phyloP scores from a whole-genome alignment of 2,329 filamentous ascomycete species.

The Hypomyces rosellus region DNA sequence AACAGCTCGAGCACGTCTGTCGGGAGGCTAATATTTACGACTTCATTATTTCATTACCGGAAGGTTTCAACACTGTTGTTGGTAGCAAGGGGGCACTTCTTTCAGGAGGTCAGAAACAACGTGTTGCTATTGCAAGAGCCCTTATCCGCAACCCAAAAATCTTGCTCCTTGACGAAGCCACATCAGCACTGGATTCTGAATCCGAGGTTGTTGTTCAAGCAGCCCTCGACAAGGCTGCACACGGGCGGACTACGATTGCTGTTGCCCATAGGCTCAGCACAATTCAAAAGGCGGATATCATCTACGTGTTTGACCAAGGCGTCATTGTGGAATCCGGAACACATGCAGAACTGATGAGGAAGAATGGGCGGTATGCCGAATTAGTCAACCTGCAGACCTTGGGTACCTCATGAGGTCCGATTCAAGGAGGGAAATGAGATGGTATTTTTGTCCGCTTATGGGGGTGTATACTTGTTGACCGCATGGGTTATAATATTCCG shows the following conservation, averaged over 20 bases:
- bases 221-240: slow-evolving; percentile 73
- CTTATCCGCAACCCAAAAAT: slow-evolving; percentile 87
- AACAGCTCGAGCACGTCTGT: slow-evolving; percentile 69
- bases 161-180: slow-evolving; percentile 76
- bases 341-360: slow-evolving; percentile 65
- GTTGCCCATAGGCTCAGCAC: slow-evolving; percentile 89
- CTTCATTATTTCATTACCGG: slow-evolving; percentile 78
- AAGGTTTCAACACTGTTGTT: slow-evolving; percentile 79
- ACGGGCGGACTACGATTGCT: slow-evolving; percentile 84
- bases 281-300: slow-evolving; percentile 89
- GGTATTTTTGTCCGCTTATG: neutral
- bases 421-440: slow-evolving; percentile 14
- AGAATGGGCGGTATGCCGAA: slow-evolving; percentile 68
- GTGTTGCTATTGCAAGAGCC: slow-evolving; percentile 87
- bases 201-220: slow-evolving; percentile 75
- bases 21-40: slow-evolving; percentile 90
- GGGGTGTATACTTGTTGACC: too few relatives aligned
- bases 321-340: slow-evolving; percentile 78
- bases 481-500: too few relatives aligned
- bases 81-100: slow-evolving; percentile 81
- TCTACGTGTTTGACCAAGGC: slow-evolving; percentile 94
- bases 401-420: slow-evolving; percentile 39
- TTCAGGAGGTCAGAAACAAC: slow-evolving; percentile 90
- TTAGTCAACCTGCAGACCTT: slow-evolving; percentile 75
- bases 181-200: slow-evolving; percentile 68